Percentiles rank a stretch among this genome's conserved stretches.
Evolutionary conservation across 257 asterid species (phyloP).

Genomic region (Plantago major): DNA sequence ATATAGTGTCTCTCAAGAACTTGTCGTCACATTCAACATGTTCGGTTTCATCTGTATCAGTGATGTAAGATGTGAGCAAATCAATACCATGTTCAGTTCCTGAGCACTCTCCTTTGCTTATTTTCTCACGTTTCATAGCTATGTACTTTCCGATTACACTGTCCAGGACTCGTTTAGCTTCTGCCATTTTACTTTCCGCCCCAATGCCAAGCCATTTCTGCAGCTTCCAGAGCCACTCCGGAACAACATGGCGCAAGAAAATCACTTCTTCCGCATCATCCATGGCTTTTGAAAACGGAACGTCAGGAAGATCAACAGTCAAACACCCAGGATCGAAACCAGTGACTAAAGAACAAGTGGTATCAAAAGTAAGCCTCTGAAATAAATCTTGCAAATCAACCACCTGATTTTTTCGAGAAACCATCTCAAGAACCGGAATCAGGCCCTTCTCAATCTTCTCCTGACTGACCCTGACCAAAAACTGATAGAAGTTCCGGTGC

Average conservation of each 20-base stretch:
- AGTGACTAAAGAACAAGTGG: constrained; percentile 44
- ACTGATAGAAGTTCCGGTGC: constrained; percentile 35
- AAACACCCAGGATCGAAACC: constrained; percentile 63
- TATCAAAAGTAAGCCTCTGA: constrained; percentile 58
- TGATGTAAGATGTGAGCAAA: constrained; percentile 47
- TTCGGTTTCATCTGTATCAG: constrained; percentile 10
- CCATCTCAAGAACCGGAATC: constrained; percentile 42
- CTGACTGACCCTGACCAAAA: constrained; percentile 26
- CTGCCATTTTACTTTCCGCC: constrained; percentile 27
- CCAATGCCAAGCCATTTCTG: constrained; percentile 45
- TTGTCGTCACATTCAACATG: constrained; percentile 22
- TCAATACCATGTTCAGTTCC: constrained; percentile 21
- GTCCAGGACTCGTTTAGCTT: constrained; percentile 43
- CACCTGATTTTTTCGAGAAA: constrained; percentile 12
- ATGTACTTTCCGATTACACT: constrained; percentile 32
- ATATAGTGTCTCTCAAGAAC: constrained; percentile 53
- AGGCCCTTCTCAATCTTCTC: constrained; percentile 44
- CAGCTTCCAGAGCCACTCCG: constrained; percentile 52
- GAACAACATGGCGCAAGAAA: constrained; percentile 43
- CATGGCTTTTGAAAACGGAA: constrained; percentile 53
- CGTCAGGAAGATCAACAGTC: constrained; percentile 37
- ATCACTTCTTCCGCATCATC: constrained; percentile 59
- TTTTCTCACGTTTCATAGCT: constrained; percentile 37
- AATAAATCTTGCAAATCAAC: constrained; percentile 58
- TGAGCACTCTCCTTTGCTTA: neutral